A percentile compares a stretch with the other conserved stretches of the same genome.
Conservation (phyloP, 768 basidiomycete genomes). For the Suillus tomentosus region DNA sequence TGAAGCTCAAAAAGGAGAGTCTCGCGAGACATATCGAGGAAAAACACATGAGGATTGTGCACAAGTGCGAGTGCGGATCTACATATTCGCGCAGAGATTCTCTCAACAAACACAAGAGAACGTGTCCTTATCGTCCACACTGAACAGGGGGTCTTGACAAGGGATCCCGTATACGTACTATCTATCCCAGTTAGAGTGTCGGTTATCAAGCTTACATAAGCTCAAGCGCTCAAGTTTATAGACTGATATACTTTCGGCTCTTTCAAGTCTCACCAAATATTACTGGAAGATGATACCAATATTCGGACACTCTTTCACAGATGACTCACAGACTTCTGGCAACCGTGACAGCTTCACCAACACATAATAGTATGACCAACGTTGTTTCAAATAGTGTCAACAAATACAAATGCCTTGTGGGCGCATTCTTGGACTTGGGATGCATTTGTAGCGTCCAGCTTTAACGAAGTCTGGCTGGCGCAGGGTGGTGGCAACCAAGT, state of each 20-base stretch:
- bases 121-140: too few species aligned
- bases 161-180: neutral
- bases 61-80: slow-evolving; percentile 23
- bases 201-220: too few species aligned
- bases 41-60: slow-evolving; percentile 20
- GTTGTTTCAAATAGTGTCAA: slow-evolving; percentile 20
- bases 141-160: neutral
- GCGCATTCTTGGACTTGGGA: neutral
- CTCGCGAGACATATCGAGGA: slow-evolving; percentile 26
- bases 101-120: slow-evolving; percentile 21
- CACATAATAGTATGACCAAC: slow-evolving; percentile 16
- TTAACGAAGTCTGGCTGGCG: slow-evolving; percentile 30
- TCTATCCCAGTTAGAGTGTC: neutral
- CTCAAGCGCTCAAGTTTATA: too few species aligned
- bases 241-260: too few species aligned
- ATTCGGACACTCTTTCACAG: neutral
- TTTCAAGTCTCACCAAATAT: neutral
- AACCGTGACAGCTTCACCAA: neutral
- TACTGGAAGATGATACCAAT: neutral
- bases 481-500: slow-evolving; percentile 37
- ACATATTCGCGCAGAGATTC: slow-evolving; percentile 24
- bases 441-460: neutral
- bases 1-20: neutral
- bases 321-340: neutral
- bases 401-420: neutral